phyloP scores from a whole-genome alignment of 257 asterid species.

The Linderniella brevidens region DNA sequence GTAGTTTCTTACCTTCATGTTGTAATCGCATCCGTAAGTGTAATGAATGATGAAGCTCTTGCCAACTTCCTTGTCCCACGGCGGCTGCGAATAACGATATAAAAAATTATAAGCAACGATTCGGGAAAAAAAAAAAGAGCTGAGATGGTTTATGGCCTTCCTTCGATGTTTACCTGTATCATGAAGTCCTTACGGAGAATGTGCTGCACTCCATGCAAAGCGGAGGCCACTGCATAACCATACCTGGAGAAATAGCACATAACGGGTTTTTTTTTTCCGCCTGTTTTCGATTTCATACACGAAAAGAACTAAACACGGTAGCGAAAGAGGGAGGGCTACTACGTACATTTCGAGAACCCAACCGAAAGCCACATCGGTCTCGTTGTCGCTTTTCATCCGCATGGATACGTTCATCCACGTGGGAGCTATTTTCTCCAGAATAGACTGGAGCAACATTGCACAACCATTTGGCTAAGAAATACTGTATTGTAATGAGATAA shows the following conservation, averaged over 20 bases:
- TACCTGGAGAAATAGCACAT: constrained; percentile 24
- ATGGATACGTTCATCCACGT: constrained; percentile 96
- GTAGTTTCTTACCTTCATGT: constrained; percentile 23
- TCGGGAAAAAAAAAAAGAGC: neutral
- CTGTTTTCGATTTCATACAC: neutral
- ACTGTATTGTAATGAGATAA: neutral
- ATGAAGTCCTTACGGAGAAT: constrained; percentile 39
- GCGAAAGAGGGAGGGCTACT: neutral
- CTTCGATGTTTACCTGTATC: constrained; percentile 38
- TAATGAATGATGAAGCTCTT: constrained; percentile 41
- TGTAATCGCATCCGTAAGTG: constrained; percentile 51
- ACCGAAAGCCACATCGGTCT: constrained; percentile 84
- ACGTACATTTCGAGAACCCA: constrained; percentile 96
- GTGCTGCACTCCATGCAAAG: constrained; percentile 55
- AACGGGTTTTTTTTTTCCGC: neutral
- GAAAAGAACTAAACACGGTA: neutral
- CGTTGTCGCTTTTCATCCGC: constrained; percentile 93
- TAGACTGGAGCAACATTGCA: constrained; percentile 32
- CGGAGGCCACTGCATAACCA: constrained; percentile 59
- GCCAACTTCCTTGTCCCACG: constrained; percentile 38
- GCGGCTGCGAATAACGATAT: constrained; percentile 35
- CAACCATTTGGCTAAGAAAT: constrained; percentile 8
- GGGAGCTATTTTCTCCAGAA: constrained; percentile 84
- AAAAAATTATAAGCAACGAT: neutral
- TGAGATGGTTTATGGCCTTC: no score